Conservation (phyloP, 2,329 filamentous ascomycete species). For the Calonectria hawksworthii region DNA sequence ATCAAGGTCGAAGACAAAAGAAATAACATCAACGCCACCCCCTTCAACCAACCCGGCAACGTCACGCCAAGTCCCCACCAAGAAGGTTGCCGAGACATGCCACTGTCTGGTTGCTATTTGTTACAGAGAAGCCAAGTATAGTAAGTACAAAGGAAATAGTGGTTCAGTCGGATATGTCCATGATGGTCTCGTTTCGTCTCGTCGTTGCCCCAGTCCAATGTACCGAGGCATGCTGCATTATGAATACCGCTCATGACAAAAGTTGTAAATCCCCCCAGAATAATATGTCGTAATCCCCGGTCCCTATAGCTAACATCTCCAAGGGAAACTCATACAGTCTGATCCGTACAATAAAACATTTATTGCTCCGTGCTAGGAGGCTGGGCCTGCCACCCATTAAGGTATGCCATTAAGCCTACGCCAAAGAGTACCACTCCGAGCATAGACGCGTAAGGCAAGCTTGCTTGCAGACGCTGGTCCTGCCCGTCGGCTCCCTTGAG, state of each 20-base stretch:
- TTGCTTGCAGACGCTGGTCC: constrained; percentile 62
- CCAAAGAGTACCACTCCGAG: constrained; percentile 85
- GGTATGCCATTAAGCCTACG: constrained; percentile 87
- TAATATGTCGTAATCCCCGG: constrained; percentile 39
- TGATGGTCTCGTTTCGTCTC: constrained; percentile 50
- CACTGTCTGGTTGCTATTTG: constrained; percentile 40
- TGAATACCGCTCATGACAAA: constrained; percentile 46
- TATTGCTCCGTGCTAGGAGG: constrained; percentile 52
- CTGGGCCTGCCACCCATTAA: constrained; percentile 81
- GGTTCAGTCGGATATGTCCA: constrained; percentile 47
- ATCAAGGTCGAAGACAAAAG: constrained; percentile 33
- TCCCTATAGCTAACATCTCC: constrained; percentile 29
- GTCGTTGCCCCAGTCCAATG: constrained; percentile 46
- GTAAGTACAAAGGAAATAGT: constrained; percentile 47
- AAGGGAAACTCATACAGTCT: constrained; percentile 35
- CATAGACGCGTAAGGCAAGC: constrained; percentile 84
- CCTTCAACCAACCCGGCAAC: constrained; percentile 33
- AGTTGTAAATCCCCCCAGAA: constrained; percentile 42
- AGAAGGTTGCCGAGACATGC: constrained; percentile 26
- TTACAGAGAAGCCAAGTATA: constrained; percentile 46
- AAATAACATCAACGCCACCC: constrained; percentile 39
- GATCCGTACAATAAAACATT: constrained; percentile 33
- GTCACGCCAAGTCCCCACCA: constrained; percentile 28
- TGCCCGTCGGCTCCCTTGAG: constrained; percentile 57
- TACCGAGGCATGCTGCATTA: constrained; percentile 50